These are phyloP conservation scores for Teratosphaeria destructans DNA, from an alignment of 2,329 filamentous ascomycete species.

Conservation along the genomic window DNA sequence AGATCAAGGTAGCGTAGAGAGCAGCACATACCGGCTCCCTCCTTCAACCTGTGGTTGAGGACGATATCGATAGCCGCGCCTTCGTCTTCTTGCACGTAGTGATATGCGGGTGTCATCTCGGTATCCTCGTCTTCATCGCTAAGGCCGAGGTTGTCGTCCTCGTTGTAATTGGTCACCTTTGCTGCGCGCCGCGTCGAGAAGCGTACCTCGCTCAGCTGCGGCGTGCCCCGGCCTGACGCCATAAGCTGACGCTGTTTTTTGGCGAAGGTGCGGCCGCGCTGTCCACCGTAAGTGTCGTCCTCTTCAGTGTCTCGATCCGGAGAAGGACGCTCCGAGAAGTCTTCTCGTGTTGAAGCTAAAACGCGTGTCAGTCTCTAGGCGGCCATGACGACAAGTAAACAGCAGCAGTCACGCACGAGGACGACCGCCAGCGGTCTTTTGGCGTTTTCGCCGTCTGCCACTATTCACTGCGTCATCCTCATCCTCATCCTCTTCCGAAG, in stretches of 20 bases:
- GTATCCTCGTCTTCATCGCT: slow-evolving; percentile 49
- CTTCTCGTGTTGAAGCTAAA: slow-evolving; percentile 19
- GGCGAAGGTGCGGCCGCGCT: slow-evolving; percentile 53
- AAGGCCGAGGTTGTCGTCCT: slow-evolving; percentile 51
- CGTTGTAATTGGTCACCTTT: slow-evolving; percentile 60
- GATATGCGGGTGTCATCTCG: slow-evolving; percentile 55
- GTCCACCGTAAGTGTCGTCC: slow-evolving; percentile 63
- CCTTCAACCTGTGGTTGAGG: slow-evolving; percentile 71
- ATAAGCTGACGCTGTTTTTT: slow-evolving; percentile 68
- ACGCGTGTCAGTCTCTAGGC: slow-evolving; percentile 30
- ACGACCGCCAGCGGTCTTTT: slow-evolving; percentile 54
- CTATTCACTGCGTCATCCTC: slow-evolving; percentile 67
- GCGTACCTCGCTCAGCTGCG: slow-evolving; percentile 68
- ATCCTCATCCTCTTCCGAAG: slow-evolving; percentile 48
- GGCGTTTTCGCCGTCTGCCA: slow-evolving; percentile 50
- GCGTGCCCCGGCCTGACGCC: slow-evolving; percentile 49
- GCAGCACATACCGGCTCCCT: slow-evolving; percentile 39
- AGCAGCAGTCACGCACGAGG: slow-evolving; percentile 42
- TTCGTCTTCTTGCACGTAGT: slow-evolving; percentile 60
- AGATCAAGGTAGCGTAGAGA: background rate
- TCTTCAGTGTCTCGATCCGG: slow-evolving; percentile 49
- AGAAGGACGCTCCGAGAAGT: slow-evolving; percentile 29
- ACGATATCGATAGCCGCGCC: slow-evolving; percentile 89
- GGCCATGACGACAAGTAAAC: slow-evolving; percentile 24
- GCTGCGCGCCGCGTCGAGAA: slow-evolving; percentile 83